Percentiles rank a stretch among this genome's conserved stretches.
Evolutionary conservation across 495 filamentous ascomycete species (phyloP).

Genomic region (Aspergillus carlsbadensis): DNA sequence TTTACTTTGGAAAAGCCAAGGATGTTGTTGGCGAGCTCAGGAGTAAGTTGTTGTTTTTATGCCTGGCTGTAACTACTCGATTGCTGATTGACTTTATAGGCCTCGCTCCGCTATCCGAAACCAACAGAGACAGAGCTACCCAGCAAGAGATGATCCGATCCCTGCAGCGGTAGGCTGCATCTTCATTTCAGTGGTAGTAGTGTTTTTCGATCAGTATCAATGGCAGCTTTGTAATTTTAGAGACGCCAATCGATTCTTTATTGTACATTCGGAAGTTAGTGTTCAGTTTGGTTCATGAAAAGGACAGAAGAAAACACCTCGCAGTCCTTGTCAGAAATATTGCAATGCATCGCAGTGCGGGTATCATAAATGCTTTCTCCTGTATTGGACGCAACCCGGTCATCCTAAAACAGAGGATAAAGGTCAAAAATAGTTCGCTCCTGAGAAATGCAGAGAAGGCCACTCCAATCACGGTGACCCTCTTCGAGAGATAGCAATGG

Average conservation of each 20-base stretch:
- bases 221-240: neutral
- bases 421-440: neutral
- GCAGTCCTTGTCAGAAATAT: neutral
- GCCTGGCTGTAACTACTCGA: neutral
- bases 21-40: constrained; percentile 97
- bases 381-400: neutral
- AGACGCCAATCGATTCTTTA: neutral
- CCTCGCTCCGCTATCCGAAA: constrained; percentile 78
- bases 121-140: constrained; percentile 78
- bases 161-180: constrained; percentile 38
- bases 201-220: neutral
- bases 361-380: constrained; percentile 31
- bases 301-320: neutral
- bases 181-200: neutral
- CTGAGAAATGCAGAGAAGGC: neutral
- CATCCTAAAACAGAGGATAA: neutral
- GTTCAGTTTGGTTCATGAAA: neutral
- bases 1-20: constrained; percentile 99
- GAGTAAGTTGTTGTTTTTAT: constrained; percentile 54
- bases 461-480: too few relatives aligned
- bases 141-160: constrained; percentile 83
- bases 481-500: too few relatives aligned
- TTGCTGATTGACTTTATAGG: constrained; percentile 35
- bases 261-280: neutral
- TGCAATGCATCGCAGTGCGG: constrained; percentile 17